These are phyloP conservation scores for Tubosaeta sp. DNA, from an alignment of 768 basidiomycete genomes.

Conservation along the genomic window DNA sequence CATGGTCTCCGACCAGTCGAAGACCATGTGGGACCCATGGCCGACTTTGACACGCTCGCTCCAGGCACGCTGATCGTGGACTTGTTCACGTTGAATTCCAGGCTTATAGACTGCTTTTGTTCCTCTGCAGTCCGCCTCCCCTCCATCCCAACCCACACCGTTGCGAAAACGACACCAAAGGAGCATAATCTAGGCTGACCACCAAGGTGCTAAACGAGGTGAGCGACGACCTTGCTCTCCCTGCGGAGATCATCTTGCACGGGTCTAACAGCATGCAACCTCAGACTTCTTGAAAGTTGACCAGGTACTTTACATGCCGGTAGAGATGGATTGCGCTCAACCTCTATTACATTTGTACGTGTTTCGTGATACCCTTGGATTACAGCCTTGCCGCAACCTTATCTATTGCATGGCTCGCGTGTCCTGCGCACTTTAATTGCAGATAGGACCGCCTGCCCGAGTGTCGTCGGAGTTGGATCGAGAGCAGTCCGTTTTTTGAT, in stretches of 20 bases:
- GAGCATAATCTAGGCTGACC: not conserved
- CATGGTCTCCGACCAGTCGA: constrained; percentile 1
- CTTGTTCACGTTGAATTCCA: not conserved
- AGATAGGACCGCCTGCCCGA: too few relatives aligned
- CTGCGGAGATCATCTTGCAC: not conserved
- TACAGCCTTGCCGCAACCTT: not conserved
- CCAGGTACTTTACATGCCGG: not conserved
- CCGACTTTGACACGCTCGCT: too few relatives aligned
- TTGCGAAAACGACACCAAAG: constrained; percentile 7
- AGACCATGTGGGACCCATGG: too few relatives aligned
- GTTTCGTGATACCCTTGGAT: not conserved
- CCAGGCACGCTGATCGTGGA: not conserved
- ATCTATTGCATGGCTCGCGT: not conserved
- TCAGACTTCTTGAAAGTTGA: not conserved
- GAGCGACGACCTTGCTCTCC: too few relatives aligned
- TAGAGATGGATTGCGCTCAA: not conserved
- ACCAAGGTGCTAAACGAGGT: too few relatives aligned
- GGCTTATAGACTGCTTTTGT: not conserved
- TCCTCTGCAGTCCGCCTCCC: not conserved
- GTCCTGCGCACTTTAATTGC: too few relatives aligned
- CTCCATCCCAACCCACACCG: constrained; percentile 5
- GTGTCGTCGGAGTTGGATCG: too few relatives aligned
- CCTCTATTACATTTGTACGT: not conserved
- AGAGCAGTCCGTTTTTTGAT: too few relatives aligned
- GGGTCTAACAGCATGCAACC: not conserved